phyloP scores from a whole-genome alignment of 768 basidiomycete species.

The Trametes punicea region DNA sequence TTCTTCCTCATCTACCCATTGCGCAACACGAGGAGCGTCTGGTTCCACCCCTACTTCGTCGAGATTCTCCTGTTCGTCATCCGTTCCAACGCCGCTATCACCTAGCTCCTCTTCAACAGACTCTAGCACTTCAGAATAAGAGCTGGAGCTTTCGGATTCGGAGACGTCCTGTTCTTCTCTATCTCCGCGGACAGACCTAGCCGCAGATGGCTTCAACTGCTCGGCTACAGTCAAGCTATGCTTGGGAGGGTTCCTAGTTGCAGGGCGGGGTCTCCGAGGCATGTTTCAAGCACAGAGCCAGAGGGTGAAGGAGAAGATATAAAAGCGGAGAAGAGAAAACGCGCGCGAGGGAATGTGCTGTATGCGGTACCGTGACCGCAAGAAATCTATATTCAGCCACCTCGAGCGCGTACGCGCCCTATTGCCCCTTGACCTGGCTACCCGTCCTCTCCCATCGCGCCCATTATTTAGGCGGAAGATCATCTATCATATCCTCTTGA shows the following conservation, averaged over 20 bases:
- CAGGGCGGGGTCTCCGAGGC: slow-evolving; percentile 39
- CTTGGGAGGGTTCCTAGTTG: slow-evolving; percentile 26
- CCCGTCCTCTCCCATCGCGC: no score
- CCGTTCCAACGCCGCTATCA: slow-evolving; percentile 31
- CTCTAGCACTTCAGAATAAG: not conserved
- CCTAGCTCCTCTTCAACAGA: slow-evolving; percentile 14
- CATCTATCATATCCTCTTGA: no score
- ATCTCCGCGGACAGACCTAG: not conserved
- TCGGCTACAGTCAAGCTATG: not conserved
- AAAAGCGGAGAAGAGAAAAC: not conserved
- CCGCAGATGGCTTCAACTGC: not conserved
- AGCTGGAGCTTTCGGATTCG: slow-evolving; percentile 2
- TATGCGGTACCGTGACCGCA: slow-evolving; percentile 13
- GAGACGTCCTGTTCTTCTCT: slow-evolving; percentile 2
- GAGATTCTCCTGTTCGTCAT: slow-evolving; percentile 5
- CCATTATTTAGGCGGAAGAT: no score
- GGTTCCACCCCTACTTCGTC: slow-evolving; percentile 27
- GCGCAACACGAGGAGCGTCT: slow-evolving; percentile 56
- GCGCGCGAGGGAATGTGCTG: no score
- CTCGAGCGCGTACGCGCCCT: not conserved
- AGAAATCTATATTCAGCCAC: slow-evolving; percentile 4
- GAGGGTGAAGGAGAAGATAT: not conserved
- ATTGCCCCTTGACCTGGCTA: no score
- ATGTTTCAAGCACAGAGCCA: slow-evolving; percentile 18
- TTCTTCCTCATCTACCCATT: slow-evolving; percentile 55